Conservation (phyloP, 176 grass and related monocot genomes). For the Oryza coarctata region DNA sequence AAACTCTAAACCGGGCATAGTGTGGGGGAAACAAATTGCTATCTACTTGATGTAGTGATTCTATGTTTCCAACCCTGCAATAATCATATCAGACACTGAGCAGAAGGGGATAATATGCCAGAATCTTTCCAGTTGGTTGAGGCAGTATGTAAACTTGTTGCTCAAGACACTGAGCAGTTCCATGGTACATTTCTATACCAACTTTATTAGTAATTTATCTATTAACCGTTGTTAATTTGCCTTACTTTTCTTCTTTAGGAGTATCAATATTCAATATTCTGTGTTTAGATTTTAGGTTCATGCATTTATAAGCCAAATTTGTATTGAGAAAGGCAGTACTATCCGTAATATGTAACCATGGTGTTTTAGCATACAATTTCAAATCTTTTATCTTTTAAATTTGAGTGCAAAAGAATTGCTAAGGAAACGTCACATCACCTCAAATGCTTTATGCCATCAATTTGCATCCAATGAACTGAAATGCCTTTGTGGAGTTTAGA, state of each 20-base stretch:
- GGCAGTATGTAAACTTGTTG: conserved; percentile 68
- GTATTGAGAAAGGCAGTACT: not conserved
- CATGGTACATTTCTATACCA: conserved; percentile 50
- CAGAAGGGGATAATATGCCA: conserved; percentile 92
- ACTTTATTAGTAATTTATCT: not conserved
- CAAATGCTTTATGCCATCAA: not conserved
- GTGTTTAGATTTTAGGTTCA: conserved; percentile 12
- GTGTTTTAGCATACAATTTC: not conserved
- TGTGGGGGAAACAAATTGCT: too few species aligned
- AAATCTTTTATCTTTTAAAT: not conserved
- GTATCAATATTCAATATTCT: conserved; percentile 5
- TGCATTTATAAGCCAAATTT: conserved; percentile 36
- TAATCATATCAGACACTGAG: too few species aligned
- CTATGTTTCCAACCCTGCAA: too few species aligned
- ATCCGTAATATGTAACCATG: not conserved
- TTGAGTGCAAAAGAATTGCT: not conserved
- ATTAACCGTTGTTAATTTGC: not conserved
- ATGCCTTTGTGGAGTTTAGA: not conserved
- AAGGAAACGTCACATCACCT: not conserved
- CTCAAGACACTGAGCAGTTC: conserved; percentile 59
- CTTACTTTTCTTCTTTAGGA: conserved; percentile 2
- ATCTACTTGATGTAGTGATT: too few species aligned
- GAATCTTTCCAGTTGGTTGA: conserved; percentile 85
- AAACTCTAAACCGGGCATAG: too few species aligned
- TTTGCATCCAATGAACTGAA: not conserved